phyloP scores from a whole-genome alignment of 805 yeast species.

The Candida michaelii region DNA sequence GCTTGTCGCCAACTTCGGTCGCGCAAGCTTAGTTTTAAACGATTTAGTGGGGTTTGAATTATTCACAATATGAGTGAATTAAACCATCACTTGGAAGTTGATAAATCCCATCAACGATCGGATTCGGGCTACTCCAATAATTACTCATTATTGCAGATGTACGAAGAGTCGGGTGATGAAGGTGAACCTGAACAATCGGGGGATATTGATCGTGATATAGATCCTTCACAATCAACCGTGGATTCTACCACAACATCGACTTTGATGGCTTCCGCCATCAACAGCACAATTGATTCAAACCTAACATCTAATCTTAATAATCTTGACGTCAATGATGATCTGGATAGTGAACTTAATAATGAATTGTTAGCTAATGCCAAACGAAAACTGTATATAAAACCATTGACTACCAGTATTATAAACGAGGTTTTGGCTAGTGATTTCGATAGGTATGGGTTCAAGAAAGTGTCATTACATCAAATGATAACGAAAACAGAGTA shows the following conservation, averaged over 20 bases:
- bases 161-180: slow-evolving; percentile 20
- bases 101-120: slow-evolving; percentile 24
- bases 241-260: neutral
- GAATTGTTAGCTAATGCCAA: slow-evolving; percentile 13
- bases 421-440: slow-evolving; percentile 18
- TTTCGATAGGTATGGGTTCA: slow-evolving; percentile 84
- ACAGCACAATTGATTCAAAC: neutral
- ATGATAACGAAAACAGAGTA: slow-evolving; percentile 53
- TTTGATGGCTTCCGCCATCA: neutral
- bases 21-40: neutral
- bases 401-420: slow-evolving; percentile 10
- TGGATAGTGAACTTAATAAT: slow-evolving; percentile 3
- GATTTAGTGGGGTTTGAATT: neutral
- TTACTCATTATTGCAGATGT: slow-evolving; percentile 39
- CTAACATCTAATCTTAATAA: neutral
- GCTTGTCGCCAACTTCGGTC: too few relatives aligned
- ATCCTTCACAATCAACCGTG: neutral
- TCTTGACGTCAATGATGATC: neutral
- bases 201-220: neutral
- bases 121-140: slow-evolving; percentile 34
- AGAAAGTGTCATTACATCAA: slow-evolving; percentile 54
- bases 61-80: slow-evolving; percentile 2
- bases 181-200: neutral
- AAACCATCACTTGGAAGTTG: neutral
- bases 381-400: slow-evolving; percentile 10